These are phyloP conservation scores for Phytophthora cryptogea DNA, from an alignment of 352 stramenopile species.

Conservation along the genomic window DNA sequence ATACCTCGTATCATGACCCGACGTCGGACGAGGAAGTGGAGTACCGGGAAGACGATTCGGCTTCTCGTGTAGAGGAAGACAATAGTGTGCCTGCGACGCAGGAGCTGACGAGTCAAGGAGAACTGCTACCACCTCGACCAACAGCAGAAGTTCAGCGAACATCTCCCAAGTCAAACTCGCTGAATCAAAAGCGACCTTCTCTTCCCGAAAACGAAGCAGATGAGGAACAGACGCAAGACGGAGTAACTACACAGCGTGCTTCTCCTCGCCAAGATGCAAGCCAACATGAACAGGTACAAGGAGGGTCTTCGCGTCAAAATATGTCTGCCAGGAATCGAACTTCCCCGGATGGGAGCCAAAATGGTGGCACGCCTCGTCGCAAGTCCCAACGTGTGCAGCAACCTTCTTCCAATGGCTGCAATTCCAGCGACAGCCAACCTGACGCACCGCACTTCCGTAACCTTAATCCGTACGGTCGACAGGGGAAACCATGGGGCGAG, in stretches of 20 bases:
- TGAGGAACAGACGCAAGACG: not conserved
- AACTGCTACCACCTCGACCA: constrained; percentile 2
- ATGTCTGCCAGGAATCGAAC: not conserved
- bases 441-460: not conserved
- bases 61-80: not conserved
- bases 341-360: constrained; percentile 3
- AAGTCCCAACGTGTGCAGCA: constrained; percentile 16
- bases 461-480: constrained; percentile 21
- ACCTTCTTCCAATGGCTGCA: not conserved
- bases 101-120: constrained; percentile 20
- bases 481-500: constrained; percentile 28
- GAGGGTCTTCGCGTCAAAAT: not conserved
- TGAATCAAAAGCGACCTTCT: constrained; percentile 4
- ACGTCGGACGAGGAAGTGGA: constrained; percentile 20
- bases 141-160: not conserved
- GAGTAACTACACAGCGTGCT: not conserved
- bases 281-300: not conserved
- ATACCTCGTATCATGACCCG: constrained; percentile 20
- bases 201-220: not conserved
- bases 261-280: not conserved
- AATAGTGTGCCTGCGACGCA: constrained; percentile 4
- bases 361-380: not conserved
- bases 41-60: constrained; percentile 3
- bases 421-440: not conserved
- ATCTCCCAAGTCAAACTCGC: not conserved